These are phyloP conservation scores for Ascoidea asiatica DNA, from an alignment of 805 yeast genomes.

Conservation along the genomic window DNA sequence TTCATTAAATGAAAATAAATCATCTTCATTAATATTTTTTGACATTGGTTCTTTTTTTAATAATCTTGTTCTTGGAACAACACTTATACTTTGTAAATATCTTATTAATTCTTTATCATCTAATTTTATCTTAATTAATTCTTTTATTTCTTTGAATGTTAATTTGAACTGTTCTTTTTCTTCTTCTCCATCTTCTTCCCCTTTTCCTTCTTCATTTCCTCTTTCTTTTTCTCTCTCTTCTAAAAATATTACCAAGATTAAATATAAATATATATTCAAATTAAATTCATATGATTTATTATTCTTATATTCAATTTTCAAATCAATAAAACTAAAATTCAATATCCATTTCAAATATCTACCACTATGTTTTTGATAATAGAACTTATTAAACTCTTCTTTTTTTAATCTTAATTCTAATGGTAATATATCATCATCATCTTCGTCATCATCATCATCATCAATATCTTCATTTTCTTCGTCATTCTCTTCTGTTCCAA, in stretches of 20 bases:
- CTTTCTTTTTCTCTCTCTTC: slow-evolving; percentile 28
- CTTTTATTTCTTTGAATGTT: slow-evolving; percentile 47
- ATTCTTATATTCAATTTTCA: slow-evolving; percentile 56
- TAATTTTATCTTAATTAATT: slow-evolving; percentile 58
- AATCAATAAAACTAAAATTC: slow-evolving; percentile 70
- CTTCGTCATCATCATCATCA: too few relatives aligned
- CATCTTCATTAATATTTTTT: slow-evolving; percentile 49
- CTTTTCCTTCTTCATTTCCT: too few relatives aligned
- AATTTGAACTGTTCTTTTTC: too few relatives aligned
- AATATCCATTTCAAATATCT: slow-evolving; percentile 68
- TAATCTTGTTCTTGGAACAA: slow-evolving; percentile 72
- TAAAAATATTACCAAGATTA: slow-evolving; percentile 62
- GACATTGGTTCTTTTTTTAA: slow-evolving; percentile 64
- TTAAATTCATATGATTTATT: slow-evolving; percentile 63
- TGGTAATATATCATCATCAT: slow-evolving; percentile 10
- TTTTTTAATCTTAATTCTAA: slow-evolving; percentile 24
- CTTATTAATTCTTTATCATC: slow-evolving; percentile 61
- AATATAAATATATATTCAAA: slow-evolving; percentile 71
- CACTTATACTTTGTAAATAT: slow-evolving; percentile 71
- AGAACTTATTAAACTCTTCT: slow-evolving; percentile 35
- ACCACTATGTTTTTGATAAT: slow-evolving; percentile 37
- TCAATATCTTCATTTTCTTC: too few relatives aligned
- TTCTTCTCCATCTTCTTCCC: too few relatives aligned
- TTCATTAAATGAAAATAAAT: slow-evolving; percentile 53
- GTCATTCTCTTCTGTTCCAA: too few relatives aligned